Base-by-base conservation (phyloP, 2,329 filamentous ascomycete genomes). In the Raffaelea albimanens region DNA sequence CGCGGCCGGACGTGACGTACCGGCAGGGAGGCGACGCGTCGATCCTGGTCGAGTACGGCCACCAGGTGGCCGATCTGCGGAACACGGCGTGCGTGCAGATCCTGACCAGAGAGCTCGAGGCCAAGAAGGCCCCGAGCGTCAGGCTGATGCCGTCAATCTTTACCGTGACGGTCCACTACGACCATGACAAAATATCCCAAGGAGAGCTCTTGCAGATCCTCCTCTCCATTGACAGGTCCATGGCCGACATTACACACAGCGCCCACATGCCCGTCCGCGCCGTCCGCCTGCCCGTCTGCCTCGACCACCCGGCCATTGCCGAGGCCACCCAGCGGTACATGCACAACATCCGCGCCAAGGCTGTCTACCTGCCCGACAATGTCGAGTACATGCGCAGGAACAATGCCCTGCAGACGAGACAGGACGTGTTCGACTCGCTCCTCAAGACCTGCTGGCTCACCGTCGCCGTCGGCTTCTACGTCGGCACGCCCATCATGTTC, bases 11-110 rank as follows among this genome's bases (percentile, higher is more conserved):
- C 3, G 65, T 69, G 14, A 63, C 64, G 2, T 71, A 70, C 48
- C 60, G 65, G 47, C 63, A 64, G 52, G 67, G 66, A 42, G 67
- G 65, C 20, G 69, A 73, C 46, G 73, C 78, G 46, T 74, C 75
- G 50, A 53, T 81, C 3, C 61, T 82, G 9, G 64, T 81, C 13
- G 76, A 81, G 50, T 80, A 79, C 49, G 76, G 76, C 20, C 62
- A 73, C 31, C 75, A 76, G 18, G 60, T 65, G 1, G 76, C 78
- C 51, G 68, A 81, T 50, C 63, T 81, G 48, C 77, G 80, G 57
- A 69, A 78, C 58, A 65, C 72, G 22, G 78, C 73, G 56, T 67
- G 75, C 40, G 70, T 74, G 16, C 77, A 73, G 3, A 72, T 72
- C 0, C 63, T 79, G 2, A 72, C 75, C 45, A 70, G 71, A 41